phyloP scores from a whole-genome alignment of 495 filamentous ascomycete species.

The Penicillium verhagenii region DNA sequence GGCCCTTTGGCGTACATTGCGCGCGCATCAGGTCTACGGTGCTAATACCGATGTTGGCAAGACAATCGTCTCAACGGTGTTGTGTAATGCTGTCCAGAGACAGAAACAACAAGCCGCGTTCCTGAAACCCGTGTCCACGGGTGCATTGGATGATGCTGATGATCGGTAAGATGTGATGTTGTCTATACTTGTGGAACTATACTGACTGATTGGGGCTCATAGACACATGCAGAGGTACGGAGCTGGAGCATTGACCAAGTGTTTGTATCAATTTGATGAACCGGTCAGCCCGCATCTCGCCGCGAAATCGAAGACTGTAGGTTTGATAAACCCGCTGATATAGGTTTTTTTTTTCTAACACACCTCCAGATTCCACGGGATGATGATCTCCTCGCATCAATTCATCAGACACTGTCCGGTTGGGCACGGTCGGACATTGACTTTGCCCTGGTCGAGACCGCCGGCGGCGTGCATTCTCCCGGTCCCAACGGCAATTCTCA shows the following conservation, averaged over 20 bases:
- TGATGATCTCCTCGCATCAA: slow-evolving; percentile 43
- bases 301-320: slow-evolving; percentile 41
- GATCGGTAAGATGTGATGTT: slow-evolving; percentile 44
- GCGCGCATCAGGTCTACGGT: slow-evolving; percentile 69
- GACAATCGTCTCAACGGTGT: slow-evolving; percentile 68
- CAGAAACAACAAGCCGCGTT: slow-evolving; percentile 55
- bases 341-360: slow-evolving; percentile 4
- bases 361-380: slow-evolving; percentile 44
- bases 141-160: slow-evolving; percentile 64
- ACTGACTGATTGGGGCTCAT: not conserved
- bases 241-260: slow-evolving; percentile 50
- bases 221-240: slow-evolving; percentile 60
- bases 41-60: slow-evolving; percentile 82
- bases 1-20: slow-evolving; percentile 60
- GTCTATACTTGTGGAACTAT: not conserved
- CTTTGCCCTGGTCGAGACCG: slow-evolving; percentile 68
- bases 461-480: slow-evolving; percentile 74
- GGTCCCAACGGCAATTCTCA: slow-evolving; percentile 71
- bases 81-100: slow-evolving; percentile 58
- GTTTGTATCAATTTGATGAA: slow-evolving; percentile 67
- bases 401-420: slow-evolving; percentile 44
- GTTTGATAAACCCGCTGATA: not conserved
- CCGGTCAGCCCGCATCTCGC: slow-evolving; percentile 75
- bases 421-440: slow-evolving; percentile 39
- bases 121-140: slow-evolving; percentile 76